Percentiles rank a stretch among this genome's conserved stretches.
Evolutionary conservation across 164 flowering plant genomes (phyloP).

Genomic region (Stephania japonica): DNA sequence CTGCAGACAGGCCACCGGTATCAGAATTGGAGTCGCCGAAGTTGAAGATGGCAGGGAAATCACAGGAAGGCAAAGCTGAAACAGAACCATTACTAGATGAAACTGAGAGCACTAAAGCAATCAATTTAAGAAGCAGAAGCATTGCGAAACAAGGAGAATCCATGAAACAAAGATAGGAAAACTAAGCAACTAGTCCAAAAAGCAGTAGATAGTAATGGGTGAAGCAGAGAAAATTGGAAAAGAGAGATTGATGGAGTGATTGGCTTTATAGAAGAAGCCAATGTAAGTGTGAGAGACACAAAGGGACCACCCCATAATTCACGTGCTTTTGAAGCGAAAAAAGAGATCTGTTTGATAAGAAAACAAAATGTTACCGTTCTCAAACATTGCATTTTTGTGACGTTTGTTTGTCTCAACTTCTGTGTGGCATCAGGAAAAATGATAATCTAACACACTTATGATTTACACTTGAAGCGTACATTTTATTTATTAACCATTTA

Average conservation of each 20-base stretch:
- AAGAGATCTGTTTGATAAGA: too few relatives aligned
- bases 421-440: too few relatives aligned
- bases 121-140: background rate
- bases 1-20: conserved; percentile 8
- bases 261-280: background rate
- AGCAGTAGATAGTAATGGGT: background rate
- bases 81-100: background rate
- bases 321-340: background rate
- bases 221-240: background rate
- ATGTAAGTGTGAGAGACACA: background rate
- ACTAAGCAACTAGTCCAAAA: background rate
- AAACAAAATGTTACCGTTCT: too few relatives aligned
- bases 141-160: background rate
- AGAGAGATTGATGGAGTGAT: background rate
- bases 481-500: too few relatives aligned
- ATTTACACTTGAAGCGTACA: too few relatives aligned
- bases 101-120: conserved; percentile 6
- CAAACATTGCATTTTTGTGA: too few relatives aligned
- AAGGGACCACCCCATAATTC: background rate
- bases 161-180: background rate
- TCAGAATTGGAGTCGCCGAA: conserved; percentile 13
- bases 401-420: too few relatives aligned
- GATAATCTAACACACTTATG: too few relatives aligned
- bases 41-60: conserved; percentile 11
- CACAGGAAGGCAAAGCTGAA: conserved; percentile 11